phyloP scores from a whole-genome alignment of 2,329 filamentous ascomycete species.

The Pyrenophora graminea region DNA sequence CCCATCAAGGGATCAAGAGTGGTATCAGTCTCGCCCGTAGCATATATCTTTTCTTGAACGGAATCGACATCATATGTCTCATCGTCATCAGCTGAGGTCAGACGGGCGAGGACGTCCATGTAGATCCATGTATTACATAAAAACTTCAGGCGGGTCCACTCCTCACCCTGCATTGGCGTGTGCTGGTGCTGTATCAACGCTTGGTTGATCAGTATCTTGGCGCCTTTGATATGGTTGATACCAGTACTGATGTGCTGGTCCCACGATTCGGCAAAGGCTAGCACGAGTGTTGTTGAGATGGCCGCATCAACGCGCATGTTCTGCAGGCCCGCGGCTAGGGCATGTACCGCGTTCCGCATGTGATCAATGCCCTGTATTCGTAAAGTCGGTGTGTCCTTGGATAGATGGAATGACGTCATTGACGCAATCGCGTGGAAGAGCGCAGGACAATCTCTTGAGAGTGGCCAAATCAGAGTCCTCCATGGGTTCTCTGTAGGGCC shows the following conservation, averaged over 20 bases:
- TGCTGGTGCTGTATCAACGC: constrained; percentile 57
- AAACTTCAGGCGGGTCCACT: constrained; percentile 62
- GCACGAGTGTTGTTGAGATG: constrained; percentile 69
- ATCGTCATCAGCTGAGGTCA: constrained; percentile 66
- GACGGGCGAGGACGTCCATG: constrained; percentile 71
- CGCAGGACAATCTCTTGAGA: constrained; percentile 66
- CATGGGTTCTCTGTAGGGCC: constrained; percentile 72
- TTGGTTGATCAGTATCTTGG: constrained; percentile 65
- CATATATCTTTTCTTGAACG: constrained; percentile 44
- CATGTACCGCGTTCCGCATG: constrained; percentile 67
- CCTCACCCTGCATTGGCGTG: constrained; percentile 47
- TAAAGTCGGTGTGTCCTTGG: constrained; percentile 60
- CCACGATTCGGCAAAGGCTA: constrained; percentile 74
- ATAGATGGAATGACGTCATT: constrained; percentile 71
- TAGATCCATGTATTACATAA: constrained; percentile 74
- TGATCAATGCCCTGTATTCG: constrained; percentile 69
- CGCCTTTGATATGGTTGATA: constrained; percentile 70
- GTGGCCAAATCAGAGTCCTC: constrained; percentile 71
- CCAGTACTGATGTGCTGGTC: constrained; percentile 71
- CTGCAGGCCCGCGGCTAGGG: constrained; percentile 62
- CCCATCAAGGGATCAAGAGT: constrained; percentile 74
- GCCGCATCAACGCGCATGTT: constrained; percentile 68
- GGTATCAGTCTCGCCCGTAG: constrained; percentile 47
- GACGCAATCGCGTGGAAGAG: constrained; percentile 70
- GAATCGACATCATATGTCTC: constrained; percentile 58